Evolutionary conservation across 345 rosid species (phyloP).

Genomic region (Dipteronia sinensis): DNA sequence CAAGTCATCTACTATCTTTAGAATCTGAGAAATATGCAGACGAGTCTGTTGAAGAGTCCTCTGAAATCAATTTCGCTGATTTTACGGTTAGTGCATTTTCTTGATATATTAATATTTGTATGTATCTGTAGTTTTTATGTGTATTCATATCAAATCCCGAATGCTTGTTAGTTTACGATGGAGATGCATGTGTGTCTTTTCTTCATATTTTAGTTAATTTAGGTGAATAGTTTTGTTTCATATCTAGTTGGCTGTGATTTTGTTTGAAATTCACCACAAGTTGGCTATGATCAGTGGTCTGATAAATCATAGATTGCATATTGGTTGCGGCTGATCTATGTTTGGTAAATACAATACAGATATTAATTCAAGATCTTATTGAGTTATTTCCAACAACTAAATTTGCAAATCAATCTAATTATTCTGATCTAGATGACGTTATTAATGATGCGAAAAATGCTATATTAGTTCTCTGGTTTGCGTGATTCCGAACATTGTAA

Average conservation of each 20-base stretch:
- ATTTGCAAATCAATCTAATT: background rate
- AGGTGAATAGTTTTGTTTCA: background rate
- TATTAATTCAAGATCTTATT: background rate
- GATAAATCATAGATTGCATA: background rate
- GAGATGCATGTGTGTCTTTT: too few species aligned
- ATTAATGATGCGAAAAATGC: too few species aligned
- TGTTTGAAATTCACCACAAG: background rate
- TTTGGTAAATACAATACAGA: background rate
- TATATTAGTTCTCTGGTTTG: background rate
- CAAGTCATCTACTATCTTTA: background rate
- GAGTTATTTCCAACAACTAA: background rate
- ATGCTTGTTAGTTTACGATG: too few species aligned
- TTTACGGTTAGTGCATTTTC: too few species aligned
- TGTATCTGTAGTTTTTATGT: too few species aligned
- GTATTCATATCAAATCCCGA: too few species aligned
- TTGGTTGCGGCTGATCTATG: background rate
- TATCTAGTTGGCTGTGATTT: background rate
- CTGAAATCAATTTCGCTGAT: too few species aligned
- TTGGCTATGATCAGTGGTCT: too few species aligned
- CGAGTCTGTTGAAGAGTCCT: too few species aligned
- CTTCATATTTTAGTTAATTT: background rate
- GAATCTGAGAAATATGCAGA: slow-evolving; percentile 4
- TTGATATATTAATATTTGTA: too few species aligned
- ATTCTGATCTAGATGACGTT: background rate
- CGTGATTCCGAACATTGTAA: background rate